These are phyloP conservation scores for Penstemon newberryi DNA, from an alignment of 257 asterid species.

Conservation along the genomic window DNA sequence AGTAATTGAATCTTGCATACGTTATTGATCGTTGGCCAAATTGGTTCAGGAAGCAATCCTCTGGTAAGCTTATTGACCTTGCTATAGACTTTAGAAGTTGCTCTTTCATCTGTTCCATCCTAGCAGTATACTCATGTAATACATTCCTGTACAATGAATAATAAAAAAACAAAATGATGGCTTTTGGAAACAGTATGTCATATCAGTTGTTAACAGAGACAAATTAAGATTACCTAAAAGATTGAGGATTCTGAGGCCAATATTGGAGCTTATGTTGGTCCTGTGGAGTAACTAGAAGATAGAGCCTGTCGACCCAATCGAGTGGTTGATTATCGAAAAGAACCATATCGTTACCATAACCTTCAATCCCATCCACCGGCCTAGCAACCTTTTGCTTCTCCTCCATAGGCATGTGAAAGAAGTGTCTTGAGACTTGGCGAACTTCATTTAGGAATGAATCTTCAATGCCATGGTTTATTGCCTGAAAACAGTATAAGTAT, in stretches of 20 bases:
- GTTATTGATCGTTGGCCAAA: conserved; percentile 41
- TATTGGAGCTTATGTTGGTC: conserved; percentile 35
- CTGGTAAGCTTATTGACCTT: conserved; percentile 43
- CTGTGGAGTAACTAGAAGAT: conserved; percentile 51
- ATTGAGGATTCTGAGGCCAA: conserved; percentile 60
- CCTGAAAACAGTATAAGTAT: conserved; percentile 30
- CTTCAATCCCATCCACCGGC: conserved; percentile 42
- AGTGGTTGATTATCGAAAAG: conserved; percentile 51
- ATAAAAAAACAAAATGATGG: not conserved
- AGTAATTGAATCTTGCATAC: conserved; percentile 59
- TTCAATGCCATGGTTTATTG: conserved; percentile 64
- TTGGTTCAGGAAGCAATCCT: conserved; percentile 43
- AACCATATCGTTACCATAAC: conserved; percentile 62
- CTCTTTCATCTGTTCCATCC: conserved; percentile 24
- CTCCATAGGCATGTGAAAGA: conserved; percentile 48
- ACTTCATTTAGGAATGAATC: conserved; percentile 41
- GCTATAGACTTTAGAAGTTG: conserved; percentile 49
- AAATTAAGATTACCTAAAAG: conserved; percentile 42
- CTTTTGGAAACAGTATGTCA: not conserved
- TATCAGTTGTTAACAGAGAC: not conserved
- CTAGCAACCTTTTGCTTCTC: conserved; percentile 56
- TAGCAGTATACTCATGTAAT: conserved; percentile 39
- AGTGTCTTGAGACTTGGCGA: conserved; percentile 33
- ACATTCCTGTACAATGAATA: conserved; percentile 34
- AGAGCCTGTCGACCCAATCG: conserved; percentile 71